phyloP scores from a whole-genome alignment of 306 rosid species.

The Lathyrus tuberosus region DNA sequence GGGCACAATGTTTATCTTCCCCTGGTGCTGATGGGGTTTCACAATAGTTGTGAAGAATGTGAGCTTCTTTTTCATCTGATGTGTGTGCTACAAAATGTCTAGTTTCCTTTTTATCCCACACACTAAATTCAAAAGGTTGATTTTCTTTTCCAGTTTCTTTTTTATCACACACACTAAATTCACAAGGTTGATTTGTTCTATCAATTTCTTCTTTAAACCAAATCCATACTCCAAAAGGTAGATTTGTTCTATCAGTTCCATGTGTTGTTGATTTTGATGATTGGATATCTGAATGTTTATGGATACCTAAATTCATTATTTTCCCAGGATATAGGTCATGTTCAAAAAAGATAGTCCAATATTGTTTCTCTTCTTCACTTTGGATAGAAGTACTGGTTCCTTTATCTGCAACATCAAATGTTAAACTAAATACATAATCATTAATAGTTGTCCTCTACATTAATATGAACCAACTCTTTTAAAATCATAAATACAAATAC shows the following conservation, averaged over 20 bases:
- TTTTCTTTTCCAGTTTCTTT: not conserved
- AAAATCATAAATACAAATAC: too few species aligned
- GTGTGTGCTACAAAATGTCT: not conserved
- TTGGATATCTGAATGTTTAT: not conserved
- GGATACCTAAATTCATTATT: not conserved
- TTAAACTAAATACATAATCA: not conserved
- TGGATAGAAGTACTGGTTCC: not conserved
- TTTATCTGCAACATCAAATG: not conserved
- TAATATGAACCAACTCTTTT: too few species aligned
- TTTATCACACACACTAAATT: not conserved
- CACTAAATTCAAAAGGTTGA: not conserved
- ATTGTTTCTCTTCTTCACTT: constrained; percentile 22
- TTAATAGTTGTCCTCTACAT: too few species aligned
- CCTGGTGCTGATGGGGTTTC: constrained; percentile 4
- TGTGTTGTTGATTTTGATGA: not conserved
- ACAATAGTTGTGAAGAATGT: constrained; percentile 13
- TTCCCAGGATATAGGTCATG: constrained; percentile 25
- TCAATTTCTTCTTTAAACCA: not conserved
- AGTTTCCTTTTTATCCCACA: not conserved
- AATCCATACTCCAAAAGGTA: constrained; percentile 6
- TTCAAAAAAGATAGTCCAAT: constrained; percentile 25
- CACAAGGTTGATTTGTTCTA: not conserved
- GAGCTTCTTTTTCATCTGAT: not conserved
- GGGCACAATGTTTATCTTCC: constrained; percentile 24
- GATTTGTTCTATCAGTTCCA: not conserved